Evolutionary conservation across 257 asterid species (phyloP).

Genomic region (Prunella vulgaris): DNA sequence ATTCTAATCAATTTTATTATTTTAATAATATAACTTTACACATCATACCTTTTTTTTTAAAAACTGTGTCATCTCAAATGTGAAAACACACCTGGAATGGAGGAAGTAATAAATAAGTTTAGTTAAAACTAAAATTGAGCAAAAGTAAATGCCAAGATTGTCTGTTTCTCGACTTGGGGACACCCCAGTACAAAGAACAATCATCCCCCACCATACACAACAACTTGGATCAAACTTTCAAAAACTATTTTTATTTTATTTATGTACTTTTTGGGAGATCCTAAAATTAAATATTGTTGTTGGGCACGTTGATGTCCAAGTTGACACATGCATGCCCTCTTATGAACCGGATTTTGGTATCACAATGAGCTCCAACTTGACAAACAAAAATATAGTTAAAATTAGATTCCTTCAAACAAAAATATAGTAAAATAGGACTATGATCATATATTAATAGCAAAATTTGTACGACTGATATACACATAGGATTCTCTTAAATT

Average conservation of each 20-base stretch:
- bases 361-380: neutral
- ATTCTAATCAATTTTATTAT: too few species aligned
- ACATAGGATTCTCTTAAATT: neutral
- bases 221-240: neutral
- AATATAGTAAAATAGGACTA: neutral
- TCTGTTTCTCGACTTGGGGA: neutral
- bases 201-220: neutral
- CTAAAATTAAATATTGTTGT: neutral
- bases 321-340: slow-evolving; percentile 10
- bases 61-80: too few species aligned
- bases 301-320: neutral
- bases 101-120: neutral
- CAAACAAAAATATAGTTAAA: neutral
- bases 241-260: neutral
- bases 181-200: neutral
- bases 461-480: too few species aligned
- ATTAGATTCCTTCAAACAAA: neutral
- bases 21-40: too few species aligned
- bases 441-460: neutral
- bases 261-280: neutral
- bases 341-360: slow-evolving; percentile 21
- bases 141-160: neutral
- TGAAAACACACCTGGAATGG: neutral
- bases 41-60: too few species aligned
- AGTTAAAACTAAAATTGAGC: neutral